Base-by-base conservation (phyloP, 129 eudicot genomes). In the Flaveria bidentis region DNA sequence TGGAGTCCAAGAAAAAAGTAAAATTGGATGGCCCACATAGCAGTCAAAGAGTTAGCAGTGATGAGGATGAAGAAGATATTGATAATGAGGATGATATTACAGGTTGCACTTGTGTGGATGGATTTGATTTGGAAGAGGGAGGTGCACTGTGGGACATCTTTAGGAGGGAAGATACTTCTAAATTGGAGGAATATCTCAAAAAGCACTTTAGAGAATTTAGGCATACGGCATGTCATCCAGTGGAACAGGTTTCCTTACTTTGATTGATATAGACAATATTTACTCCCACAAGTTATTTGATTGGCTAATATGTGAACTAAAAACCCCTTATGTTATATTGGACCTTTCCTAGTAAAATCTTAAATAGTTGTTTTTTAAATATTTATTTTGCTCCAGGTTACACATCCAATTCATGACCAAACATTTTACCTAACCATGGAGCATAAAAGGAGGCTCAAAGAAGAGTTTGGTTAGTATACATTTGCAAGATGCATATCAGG, bases 101-200 rank as follows among this genome's bases (percentile, higher is more conserved):
- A 51, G 72, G 75, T 18, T 14, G 12, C 2, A 17, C 18, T 13
- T 80, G 74, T 73, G 75, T 47, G 39, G 74, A 78, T 33, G 78
- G 71, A 52, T 74, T 49, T 39, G 72, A 77, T 70, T 14, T 82
- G 45, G 80, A 8, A 52, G 88, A 82, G 28, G 95, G 85, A 13
- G 92, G 92, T 60, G 92, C 96, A 42, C 6, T 90, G 26, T 90
- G 96, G 96, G 90, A 90, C 66, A 90, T 90, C 30, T 90, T 90
- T 53, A 57, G 96, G 84, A 71, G 96, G 60, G 77, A 90, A 79
- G 96, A 90, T 82, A 82, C 87, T 42, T 86, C 92, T 28, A 90
- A 79, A 67, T 71, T 90, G 33, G 82, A 90, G 81, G 87, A 81
- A 71, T 90, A 90, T 81, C 79, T 90, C 18, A 83, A 74, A 61